phyloP scores from a whole-genome alignment of 352 stramenopile genomes.

The Globisporangium recalcitrans region DNA sequence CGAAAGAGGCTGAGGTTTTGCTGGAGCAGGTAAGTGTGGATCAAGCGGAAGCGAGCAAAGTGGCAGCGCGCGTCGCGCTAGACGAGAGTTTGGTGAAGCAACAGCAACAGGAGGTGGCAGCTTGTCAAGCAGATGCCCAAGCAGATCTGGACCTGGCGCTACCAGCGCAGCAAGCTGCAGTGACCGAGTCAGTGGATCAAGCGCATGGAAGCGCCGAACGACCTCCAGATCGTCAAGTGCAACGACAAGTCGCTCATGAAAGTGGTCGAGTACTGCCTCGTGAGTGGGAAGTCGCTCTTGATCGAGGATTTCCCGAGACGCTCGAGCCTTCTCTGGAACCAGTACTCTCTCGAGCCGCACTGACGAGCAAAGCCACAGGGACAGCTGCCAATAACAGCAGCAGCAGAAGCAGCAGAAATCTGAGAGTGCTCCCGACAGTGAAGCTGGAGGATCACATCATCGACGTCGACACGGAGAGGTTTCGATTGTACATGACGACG shows the following conservation, averaged over 20 bases:
- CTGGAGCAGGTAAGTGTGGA: conserved; percentile 57
- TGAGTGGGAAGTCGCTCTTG: conserved; percentile 38
- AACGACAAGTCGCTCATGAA: conserved; percentile 37
- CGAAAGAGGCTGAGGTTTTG: conserved; percentile 56
- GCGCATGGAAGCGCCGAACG: conserved; percentile 61
- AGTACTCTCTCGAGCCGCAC: conserved; percentile 28
- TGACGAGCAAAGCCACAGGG: conserved; percentile 4
- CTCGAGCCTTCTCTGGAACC: conserved; percentile 55
- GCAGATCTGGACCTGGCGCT: conserved; percentile 67
- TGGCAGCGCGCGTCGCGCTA: conserved; percentile 43
- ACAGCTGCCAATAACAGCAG: conserved; percentile 4
- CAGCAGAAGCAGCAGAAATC: background rate
- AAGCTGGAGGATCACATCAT: conserved; percentile 73
- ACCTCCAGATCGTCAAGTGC: conserved; percentile 71
- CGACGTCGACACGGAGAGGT: conserved; percentile 57
- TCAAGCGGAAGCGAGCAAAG: conserved; percentile 42
- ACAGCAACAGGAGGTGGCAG: conserved; percentile 54
- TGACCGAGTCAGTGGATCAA: conserved; percentile 88
- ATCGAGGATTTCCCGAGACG: conserved; percentile 51
- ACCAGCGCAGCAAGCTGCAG: conserved; percentile 67
- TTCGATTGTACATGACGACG: conserved; percentile 89
- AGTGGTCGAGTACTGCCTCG: conserved; percentile 36
- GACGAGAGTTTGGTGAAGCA: conserved; percentile 64
- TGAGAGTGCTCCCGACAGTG: conserved; percentile 24
- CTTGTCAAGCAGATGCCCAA: conserved; percentile 68